Evolutionary conservation across 768 basidiomycete genomes (phyloP).

Genomic region (Pseudohyphozyma bogoriensis): DNA sequence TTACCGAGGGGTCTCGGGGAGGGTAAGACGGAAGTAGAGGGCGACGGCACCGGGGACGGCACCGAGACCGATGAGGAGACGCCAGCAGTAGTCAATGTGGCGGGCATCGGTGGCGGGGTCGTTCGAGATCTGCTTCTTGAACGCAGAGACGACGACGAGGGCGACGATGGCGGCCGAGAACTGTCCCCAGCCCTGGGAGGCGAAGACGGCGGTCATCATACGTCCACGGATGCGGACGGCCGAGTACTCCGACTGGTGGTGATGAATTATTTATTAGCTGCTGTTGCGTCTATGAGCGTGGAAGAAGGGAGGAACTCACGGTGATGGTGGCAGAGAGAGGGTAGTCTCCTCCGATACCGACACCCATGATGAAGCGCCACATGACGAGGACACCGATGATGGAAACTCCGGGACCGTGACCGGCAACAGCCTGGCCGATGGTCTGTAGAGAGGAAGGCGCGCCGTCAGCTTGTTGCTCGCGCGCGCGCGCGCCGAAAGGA

Average conservation of each 20-base stretch:
- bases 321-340: conserved; percentile 45
- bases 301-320: too few relatives aligned
- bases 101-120: conserved; percentile 42
- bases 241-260: conserved; percentile 52
- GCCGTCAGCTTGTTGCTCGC: too few relatives aligned
- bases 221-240: conserved; percentile 55
- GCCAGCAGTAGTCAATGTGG: conserved; percentile 60
- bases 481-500: background rate
- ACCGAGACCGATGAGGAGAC: conserved; percentile 60
- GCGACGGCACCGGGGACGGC: conserved; percentile 64
- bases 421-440: conserved; percentile 49
- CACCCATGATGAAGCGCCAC: conserved; percentile 35
- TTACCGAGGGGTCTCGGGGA: conserved; percentile 46
- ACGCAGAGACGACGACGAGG: conserved; percentile 55
- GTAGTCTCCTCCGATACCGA: conserved; percentile 72
- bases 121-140: conserved; percentile 56
- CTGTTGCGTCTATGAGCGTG: too few relatives aligned
- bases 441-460: conserved; percentile 43
- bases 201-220: conserved; percentile 27
- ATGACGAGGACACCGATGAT: conserved; percentile 57
- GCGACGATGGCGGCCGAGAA: conserved; percentile 54
- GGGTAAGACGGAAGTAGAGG: conserved; percentile 64
- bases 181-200: conserved; percentile 60
- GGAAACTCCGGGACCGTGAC: conserved; percentile 51
- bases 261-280: too few relatives aligned